A percentile compares a stretch with the other conserved stretches of the same genome.
These are phyloP conservation scores for Diaporthe eres DNA, from an alignment of 2,329 filamentous ascomycete species.

Conservation along the genomic window DNA sequence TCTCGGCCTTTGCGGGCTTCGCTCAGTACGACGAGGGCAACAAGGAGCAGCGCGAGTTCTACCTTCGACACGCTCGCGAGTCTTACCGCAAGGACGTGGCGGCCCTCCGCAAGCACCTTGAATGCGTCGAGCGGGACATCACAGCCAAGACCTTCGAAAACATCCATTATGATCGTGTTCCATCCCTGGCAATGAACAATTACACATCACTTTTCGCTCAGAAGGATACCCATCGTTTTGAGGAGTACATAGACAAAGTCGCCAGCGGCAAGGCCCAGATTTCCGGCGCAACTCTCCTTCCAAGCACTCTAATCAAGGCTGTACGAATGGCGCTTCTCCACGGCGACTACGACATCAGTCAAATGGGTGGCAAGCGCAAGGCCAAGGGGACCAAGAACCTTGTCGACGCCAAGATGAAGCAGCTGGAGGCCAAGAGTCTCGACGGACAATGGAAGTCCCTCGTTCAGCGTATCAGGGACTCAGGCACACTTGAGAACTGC, in stretches of 20 bases:
- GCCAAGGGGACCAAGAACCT: constrained; percentile 43
- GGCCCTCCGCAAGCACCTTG: constrained; percentile 65
- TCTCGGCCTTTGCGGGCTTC: constrained; percentile 49
- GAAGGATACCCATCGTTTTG: constrained; percentile 66
- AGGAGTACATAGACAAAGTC: constrained; percentile 63
- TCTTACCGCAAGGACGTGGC: constrained; percentile 66
- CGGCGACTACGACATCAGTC: too few relatives aligned
- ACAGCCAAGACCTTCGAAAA: constrained; percentile 59
- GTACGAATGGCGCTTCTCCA: constrained; percentile 34
- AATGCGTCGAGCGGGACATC: constrained; percentile 67
- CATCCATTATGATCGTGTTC: constrained; percentile 71
- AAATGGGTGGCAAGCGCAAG: neutral
- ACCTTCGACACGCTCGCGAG: constrained; percentile 68
- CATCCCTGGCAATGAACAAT: constrained; percentile 69
- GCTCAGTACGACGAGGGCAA: constrained; percentile 50
- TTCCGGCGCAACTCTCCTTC: constrained; percentile 69
- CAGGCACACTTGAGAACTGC: constrained; percentile 64
- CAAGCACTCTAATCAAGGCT: constrained; percentile 61
- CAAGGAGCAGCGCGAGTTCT: constrained; percentile 58
- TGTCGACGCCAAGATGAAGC: constrained; percentile 48
- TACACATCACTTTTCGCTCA: constrained; percentile 63
- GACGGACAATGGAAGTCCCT: constrained; percentile 70
- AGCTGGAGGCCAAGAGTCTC: constrained; percentile 55
- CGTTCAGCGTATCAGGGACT: constrained; percentile 70
- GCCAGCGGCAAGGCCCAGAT: constrained; percentile 63